A percentile compares a stretch with the other conserved stretches of the same genome.
phyloP scores from a whole-genome alignment of 192 early-diverging fungal species.

The Neocallimastix lanati region DNA sequence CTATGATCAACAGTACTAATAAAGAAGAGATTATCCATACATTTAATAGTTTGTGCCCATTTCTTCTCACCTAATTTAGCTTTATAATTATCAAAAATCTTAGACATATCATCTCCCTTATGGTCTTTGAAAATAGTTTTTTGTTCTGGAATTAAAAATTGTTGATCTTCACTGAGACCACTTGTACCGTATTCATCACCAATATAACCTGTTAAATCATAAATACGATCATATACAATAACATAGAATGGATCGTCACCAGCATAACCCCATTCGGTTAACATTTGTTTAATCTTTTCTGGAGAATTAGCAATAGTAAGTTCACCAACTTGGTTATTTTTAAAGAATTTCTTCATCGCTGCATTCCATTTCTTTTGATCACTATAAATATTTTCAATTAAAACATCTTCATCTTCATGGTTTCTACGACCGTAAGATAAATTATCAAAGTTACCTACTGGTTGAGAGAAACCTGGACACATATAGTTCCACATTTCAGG shows the following conservation, averaged over 20 bases:
- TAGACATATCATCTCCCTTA: neutral
- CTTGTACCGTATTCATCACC: neutral
- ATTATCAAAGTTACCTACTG: neutral
- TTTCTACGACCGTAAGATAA: neutral
- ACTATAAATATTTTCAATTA: no score
- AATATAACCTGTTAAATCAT: neutral
- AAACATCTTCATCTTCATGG: neutral
- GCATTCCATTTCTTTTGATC: neutral
- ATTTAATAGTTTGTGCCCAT: slow-evolving; percentile 19
- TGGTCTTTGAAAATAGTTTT: neutral
- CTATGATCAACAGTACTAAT: slow-evolving; percentile 71
- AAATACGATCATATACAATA: neutral
- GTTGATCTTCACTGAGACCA: neutral
- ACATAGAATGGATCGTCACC: neutral
- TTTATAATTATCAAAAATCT: neutral
- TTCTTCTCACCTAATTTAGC: neutral
- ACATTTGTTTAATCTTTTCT: neutral
- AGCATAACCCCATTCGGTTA: neutral
- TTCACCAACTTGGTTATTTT: neutral
- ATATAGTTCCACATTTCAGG: neutral
- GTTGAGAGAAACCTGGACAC: neutral
- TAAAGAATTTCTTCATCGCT: neutral
- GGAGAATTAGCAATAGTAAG: neutral
- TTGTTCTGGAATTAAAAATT: neutral
- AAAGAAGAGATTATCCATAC: slow-evolving; percentile 69